Evolutionary conservation across 495 filamentous ascomycete genomes (phyloP).

Genomic region (Aspergillus heteromorphus): DNA sequence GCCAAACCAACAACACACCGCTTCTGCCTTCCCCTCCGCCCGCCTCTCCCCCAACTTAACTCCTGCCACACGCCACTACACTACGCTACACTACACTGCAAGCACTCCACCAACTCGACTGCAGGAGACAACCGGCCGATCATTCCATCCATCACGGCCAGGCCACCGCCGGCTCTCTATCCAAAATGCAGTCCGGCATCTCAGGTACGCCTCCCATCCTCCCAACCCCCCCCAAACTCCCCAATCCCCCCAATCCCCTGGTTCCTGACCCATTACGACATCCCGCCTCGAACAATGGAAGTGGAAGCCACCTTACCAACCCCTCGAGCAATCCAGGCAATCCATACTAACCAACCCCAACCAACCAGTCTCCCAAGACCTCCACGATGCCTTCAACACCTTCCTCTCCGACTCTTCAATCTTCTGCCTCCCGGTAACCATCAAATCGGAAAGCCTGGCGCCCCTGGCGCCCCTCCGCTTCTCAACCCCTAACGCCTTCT

Average conservation of each 20-base stretch:
- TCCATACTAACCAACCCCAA: too few relatives aligned
- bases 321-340: neutral
- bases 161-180: constrained; percentile 4
- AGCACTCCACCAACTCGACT: too few relatives aligned
- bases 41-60: neutral
- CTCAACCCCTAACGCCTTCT: constrained; percentile 47
- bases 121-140: neutral
- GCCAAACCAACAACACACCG: constrained; percentile 7
- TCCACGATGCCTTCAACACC: constrained; percentile 72
- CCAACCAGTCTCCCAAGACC: constrained; percentile 71
- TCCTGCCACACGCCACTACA: too few relatives aligned
- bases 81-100: too few relatives aligned
- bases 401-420: constrained; percentile 59
- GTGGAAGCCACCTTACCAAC: neutral
- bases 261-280: neutral
- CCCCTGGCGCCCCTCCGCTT: constrained; percentile 57
- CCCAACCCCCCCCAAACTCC: too few relatives aligned
- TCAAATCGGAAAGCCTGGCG: constrained; percentile 66
- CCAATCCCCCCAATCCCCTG: neutral
- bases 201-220: constrained; percentile 55
- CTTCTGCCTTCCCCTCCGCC: constrained; percentile 9
- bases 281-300: neutral
- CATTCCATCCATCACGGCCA: neutral
- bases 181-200: constrained; percentile 83
- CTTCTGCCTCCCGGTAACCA: constrained; percentile 78